These are phyloP conservation scores for Alternaria triticina DNA, from an alignment of 2,329 filamentous ascomycete species.

Conservation along the genomic window DNA sequence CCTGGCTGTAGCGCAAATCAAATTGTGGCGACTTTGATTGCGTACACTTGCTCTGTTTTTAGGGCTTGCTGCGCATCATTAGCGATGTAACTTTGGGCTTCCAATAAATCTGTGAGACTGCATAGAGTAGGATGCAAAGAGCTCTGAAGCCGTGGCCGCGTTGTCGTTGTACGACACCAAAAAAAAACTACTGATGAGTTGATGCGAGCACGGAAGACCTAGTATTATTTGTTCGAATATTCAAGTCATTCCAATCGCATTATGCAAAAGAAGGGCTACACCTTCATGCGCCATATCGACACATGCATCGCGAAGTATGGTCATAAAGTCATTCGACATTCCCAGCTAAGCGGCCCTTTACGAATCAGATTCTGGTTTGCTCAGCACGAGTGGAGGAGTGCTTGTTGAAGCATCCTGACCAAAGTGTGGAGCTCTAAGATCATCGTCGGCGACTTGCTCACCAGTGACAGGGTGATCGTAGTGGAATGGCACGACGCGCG, in stretches of 20 bases:
- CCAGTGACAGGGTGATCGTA: conserved; percentile 61
- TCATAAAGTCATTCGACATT: conserved; percentile 14
- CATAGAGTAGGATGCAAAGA: neutral
- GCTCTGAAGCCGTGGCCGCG: neutral
- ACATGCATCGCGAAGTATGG: neutral
- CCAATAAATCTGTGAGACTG: neutral
- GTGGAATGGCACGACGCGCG: conserved; percentile 61
- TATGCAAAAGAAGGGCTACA: neutral
- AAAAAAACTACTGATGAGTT: neutral
- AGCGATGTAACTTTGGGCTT: neutral
- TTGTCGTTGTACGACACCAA: neutral
- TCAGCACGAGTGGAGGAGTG: conserved; percentile 53
- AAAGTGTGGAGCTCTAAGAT: conserved; percentile 57
- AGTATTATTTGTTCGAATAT: neutral
- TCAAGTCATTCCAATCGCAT: neutral
- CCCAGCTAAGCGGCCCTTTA: neutral
- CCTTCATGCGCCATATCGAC: neutral
- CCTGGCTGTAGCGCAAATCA: neutral
- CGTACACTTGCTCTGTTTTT: neutral
- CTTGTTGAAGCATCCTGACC: conserved; percentile 52
- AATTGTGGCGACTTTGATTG: neutral
- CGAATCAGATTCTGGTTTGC: conserved; percentile 31
- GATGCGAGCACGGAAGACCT: neutral
- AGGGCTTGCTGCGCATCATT: neutral
- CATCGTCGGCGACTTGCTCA: conserved; percentile 53